phyloP scores from a whole-genome alignment of 2,329 filamentous ascomycete genomes.

The Paracorniculantispora psalliotae region DNA sequence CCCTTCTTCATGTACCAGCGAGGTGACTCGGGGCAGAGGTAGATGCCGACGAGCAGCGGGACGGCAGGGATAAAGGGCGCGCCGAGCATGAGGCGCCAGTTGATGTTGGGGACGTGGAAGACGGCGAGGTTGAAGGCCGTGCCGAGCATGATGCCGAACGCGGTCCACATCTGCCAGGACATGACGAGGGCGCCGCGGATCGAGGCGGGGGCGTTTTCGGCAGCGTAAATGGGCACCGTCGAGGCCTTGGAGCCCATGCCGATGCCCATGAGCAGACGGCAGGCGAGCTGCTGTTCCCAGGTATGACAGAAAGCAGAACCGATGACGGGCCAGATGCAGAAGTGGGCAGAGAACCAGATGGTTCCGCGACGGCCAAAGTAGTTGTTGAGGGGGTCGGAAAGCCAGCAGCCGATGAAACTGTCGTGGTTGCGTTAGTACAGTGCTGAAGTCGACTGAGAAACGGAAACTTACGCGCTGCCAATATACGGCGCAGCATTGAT shows the following conservation, averaged over 20 bases:
- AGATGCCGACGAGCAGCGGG: constrained; percentile 54
- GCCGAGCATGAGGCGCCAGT: constrained; percentile 62
- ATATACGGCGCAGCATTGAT: constrained; percentile 57
- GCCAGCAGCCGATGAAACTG: constrained; percentile 52
- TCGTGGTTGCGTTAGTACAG: neutral
- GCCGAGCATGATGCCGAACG: constrained; percentile 57
- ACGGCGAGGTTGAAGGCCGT: constrained; percentile 24
- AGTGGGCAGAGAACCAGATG: constrained; percentile 71
- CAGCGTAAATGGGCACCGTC: constrained; percentile 70
- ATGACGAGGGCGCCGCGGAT: constrained; percentile 75
- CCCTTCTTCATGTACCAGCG: constrained; percentile 65
- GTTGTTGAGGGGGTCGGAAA: constrained; percentile 59
- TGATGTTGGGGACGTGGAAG: constrained; percentile 38
- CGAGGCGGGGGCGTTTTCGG: constrained; percentile 64
- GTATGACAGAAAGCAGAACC: constrained; percentile 65
- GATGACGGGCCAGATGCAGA: constrained; percentile 65
- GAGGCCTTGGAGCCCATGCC: constrained; percentile 74
- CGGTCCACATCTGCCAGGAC: constrained; percentile 71
- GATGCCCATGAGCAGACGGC: constrained; percentile 69
- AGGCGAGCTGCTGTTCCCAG: constrained; percentile 67
- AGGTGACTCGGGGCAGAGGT: constrained; percentile 61
- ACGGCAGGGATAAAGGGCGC: constrained; percentile 59
- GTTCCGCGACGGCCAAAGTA: constrained; percentile 40
- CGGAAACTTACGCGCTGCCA: constrained; percentile 32
- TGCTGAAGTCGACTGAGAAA: too few relatives aligned